Percentiles rank a stretch among this genome's conserved stretches.
phyloP scores from a whole-genome alignment of 2,329 filamentous ascomycete genomes.

The Diaporthe citriasiana region DNA sequence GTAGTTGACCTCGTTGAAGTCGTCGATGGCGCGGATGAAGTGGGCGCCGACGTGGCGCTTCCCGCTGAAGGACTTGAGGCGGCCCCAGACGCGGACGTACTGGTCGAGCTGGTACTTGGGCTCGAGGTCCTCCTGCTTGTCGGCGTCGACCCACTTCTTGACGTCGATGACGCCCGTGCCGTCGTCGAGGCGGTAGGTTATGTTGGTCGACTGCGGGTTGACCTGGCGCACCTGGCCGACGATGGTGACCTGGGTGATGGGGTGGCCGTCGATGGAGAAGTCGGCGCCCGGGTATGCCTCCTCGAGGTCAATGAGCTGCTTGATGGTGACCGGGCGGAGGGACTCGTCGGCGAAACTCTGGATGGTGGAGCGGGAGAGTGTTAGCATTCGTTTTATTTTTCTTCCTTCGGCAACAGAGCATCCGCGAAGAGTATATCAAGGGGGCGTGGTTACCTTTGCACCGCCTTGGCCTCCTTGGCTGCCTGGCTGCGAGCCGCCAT shows the following conservation, averaged over 20 bases:
- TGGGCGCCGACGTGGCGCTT: slow-evolving; percentile 86
- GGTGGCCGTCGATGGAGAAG: slow-evolving; percentile 85
- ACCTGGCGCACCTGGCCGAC: slow-evolving; percentile 93
- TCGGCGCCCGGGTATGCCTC: slow-evolving; percentile 80
- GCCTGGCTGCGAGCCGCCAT: slow-evolving; percentile 71
- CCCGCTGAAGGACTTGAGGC: slow-evolving; percentile 85
- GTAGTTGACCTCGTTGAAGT: slow-evolving; percentile 94
- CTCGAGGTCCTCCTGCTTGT: slow-evolving; percentile 64
- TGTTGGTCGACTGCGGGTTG: slow-evolving; percentile 88
- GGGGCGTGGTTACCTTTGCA: slow-evolving; percentile 44
- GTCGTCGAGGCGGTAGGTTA: slow-evolving; percentile 94
- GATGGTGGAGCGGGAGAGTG: slow-evolving; percentile 9
- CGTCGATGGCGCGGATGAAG: slow-evolving; percentile 82
- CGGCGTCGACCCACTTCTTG: slow-evolving; percentile 85
- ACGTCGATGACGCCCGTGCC: slow-evolving; percentile 94
- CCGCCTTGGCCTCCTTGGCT: slow-evolving; percentile 58
- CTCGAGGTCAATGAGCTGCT: slow-evolving; percentile 88
- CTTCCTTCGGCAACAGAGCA: not conserved
- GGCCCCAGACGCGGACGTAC: slow-evolving; percentile 89
- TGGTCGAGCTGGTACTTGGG: slow-evolving; percentile 77
- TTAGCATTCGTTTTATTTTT: not conserved
- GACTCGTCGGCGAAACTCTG: slow-evolving; percentile 83
- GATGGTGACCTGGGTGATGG: slow-evolving; percentile 83
- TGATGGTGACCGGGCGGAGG: slow-evolving; percentile 93
- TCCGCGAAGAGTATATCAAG: not conserved